These are phyloP conservation scores for Fulvia fulva DNA, from an alignment of 2,329 filamentous ascomycete genomes.

Conservation along the genomic window DNA sequence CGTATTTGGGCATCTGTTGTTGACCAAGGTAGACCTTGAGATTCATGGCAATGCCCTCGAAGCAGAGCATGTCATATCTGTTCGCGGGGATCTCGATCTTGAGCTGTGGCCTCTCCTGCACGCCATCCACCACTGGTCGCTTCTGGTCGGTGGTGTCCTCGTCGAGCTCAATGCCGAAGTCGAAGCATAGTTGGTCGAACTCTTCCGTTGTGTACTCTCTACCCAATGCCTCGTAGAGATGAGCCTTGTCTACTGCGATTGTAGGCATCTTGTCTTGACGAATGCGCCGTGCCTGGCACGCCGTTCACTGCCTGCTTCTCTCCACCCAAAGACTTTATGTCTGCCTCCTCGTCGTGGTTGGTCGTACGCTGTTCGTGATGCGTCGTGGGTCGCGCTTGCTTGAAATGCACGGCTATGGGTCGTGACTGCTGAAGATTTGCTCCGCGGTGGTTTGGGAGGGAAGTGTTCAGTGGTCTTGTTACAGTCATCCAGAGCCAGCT, in stretches of 20 bases:
- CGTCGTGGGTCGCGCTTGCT: not conserved
- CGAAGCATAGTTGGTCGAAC: constrained; percentile 97
- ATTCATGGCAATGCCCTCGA: constrained; percentile 93
- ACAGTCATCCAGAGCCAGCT: too few species aligned
- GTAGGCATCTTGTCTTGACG: constrained; percentile 73
- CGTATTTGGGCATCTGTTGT: constrained; percentile 72
- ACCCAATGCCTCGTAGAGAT: constrained; percentile 87
- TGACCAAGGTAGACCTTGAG: constrained; percentile 89
- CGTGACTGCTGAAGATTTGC: not conserved
- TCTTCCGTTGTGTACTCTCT: constrained; percentile 88
- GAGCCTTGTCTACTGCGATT: constrained; percentile 93
- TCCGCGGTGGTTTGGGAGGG: not conserved
- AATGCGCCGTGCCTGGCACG: constrained; percentile 10
- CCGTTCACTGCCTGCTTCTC: not conserved
- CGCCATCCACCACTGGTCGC: constrained; percentile 68
- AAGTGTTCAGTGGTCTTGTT: not conserved
- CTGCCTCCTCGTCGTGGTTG: not conserved
- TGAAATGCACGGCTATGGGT: not conserved
- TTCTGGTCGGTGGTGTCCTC: constrained; percentile 82
- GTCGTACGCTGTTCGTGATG: not conserved
- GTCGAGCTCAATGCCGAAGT: constrained; percentile 97
- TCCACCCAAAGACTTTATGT: not conserved
- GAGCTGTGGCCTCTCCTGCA: constrained; percentile 83
- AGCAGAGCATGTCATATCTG: constrained; percentile 87
- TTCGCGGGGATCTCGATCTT: constrained; percentile 99